These are phyloP conservation scores for Rutstroemia sp. DNA, from an alignment of 2,329 filamentous ascomycete species.

Conservation along the genomic window DNA sequence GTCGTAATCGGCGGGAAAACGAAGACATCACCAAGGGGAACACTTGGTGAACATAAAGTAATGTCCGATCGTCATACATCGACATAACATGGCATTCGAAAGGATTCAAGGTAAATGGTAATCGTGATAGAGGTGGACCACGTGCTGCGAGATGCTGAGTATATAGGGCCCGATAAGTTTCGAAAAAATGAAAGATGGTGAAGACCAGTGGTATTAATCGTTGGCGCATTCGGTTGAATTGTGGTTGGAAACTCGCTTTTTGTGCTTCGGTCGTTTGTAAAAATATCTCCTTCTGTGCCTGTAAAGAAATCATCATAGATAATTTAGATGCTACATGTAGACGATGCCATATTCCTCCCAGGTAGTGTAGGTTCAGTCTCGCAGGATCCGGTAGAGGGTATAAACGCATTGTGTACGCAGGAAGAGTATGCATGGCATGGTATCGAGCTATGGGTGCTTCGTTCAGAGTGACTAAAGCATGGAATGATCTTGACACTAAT, in stretches of 20 bases:
- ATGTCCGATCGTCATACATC: constrained; percentile 57
- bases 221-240: constrained; percentile 56
- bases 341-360: constrained; percentile 59
- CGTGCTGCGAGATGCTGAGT: constrained; percentile 47
- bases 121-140: constrained; percentile 40
- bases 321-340: constrained; percentile 58
- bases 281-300: constrained; percentile 60
- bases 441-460: constrained; percentile 54
- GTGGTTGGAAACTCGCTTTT: constrained; percentile 49
- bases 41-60: constrained; percentile 55
- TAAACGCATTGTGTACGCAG: constrained; percentile 51
- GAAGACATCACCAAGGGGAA: constrained; percentile 59
- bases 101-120: constrained; percentile 54
- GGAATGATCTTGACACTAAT: constrained; percentile 50
- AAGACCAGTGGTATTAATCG: constrained; percentile 57
- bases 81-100: constrained; percentile 55
- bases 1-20: constrained; percentile 53
- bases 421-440: constrained; percentile 52
- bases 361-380: constrained; percentile 49
- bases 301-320: constrained; percentile 53
- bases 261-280: constrained; percentile 48
- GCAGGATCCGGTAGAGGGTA: constrained; percentile 45
- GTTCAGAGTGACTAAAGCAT: constrained; percentile 51
- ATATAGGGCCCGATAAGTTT: constrained; percentile 54
- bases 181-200: constrained; percentile 61